A percentile compares a stretch with the other conserved stretches of the same genome.
Conservation (phyloP, 352 stramenopile genomes). For the Phytophthora melonis region DNA sequence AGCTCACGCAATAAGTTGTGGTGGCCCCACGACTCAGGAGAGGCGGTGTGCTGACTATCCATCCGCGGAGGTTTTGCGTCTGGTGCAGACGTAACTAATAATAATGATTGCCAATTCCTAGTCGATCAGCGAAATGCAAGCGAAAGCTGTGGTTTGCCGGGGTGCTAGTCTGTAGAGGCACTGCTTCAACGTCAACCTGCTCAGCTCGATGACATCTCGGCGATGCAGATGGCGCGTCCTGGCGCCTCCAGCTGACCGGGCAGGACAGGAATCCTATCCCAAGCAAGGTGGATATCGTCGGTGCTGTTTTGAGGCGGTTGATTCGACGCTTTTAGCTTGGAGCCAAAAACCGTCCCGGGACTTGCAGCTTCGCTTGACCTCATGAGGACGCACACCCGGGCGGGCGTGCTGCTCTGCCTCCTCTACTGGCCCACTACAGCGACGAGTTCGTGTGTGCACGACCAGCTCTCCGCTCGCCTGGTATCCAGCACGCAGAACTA, state of each 20-base stretch:
- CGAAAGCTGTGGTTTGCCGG: neutral
- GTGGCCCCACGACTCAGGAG: constrained; percentile 23
- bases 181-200: neutral
- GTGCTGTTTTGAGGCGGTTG: too few species aligned
- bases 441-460: constrained; percentile 23
- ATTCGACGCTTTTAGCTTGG: too few species aligned
- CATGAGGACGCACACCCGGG: neutral
- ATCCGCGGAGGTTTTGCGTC: neutral
- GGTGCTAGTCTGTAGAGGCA: neutral
- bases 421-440: neutral
- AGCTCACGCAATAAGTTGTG: constrained; percentile 7
- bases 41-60: constrained; percentile 22
- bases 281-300: too few species aligned
- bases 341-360: too few species aligned
- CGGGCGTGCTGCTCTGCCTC: neutral
- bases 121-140: neutral
- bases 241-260: too few species aligned
- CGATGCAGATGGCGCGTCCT: neutral
- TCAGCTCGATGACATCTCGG: too few species aligned
- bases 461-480: constrained; percentile 23
- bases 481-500: constrained; percentile 31
- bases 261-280: too few species aligned
- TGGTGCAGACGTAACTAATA: neutral
- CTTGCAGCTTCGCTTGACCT: neutral
- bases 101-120: too few species aligned